Conservation (phyloP, 73 alveolate species). For the Blepharisma japonicum region DNA sequence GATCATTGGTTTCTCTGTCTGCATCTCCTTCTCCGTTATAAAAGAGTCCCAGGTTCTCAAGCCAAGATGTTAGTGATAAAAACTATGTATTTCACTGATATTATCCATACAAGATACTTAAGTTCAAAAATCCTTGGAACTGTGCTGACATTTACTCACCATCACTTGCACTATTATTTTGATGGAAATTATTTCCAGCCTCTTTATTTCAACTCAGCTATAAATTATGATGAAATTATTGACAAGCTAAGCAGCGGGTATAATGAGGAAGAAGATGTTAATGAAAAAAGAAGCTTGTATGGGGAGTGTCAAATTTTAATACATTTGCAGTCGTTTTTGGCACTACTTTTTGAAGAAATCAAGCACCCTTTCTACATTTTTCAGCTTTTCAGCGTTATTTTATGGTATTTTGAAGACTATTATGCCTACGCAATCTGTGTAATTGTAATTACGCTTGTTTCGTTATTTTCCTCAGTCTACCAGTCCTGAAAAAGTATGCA, state of each 20-base stretch:
- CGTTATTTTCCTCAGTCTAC: constrained; percentile 2
- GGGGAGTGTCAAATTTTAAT: constrained; percentile 56
- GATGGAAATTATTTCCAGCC: not conserved
- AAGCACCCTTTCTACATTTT: constrained; percentile 78
- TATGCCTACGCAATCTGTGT: constrained; percentile 8
- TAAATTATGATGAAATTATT: constrained; percentile 38
- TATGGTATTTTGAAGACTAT: constrained; percentile 91
- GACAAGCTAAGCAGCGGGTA: constrained; percentile 53
- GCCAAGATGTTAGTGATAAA: not conserved
- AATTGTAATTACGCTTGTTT: not conserved
- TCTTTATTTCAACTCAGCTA: not conserved
- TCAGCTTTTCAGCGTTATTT: constrained; percentile 51
- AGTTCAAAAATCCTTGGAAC: not conserved
- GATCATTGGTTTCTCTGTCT: not conserved
- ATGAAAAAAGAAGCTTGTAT: constrained; percentile 20
- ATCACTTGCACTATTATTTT: not conserved
- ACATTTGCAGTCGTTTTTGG: constrained; percentile 35
- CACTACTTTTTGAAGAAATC: constrained; percentile 42
- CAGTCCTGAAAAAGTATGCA: not conserved
- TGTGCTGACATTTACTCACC: not conserved
- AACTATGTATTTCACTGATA: constrained; percentile 7
- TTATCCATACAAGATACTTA: not conserved
- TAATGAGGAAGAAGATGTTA: constrained; percentile 1
- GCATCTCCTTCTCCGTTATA: not conserved
- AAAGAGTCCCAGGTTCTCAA: not conserved